Evolutionary conservation across 2,329 filamentous ascomycete genomes (phyloP).

Genomic region (Fusarium sambucinum): DNA sequence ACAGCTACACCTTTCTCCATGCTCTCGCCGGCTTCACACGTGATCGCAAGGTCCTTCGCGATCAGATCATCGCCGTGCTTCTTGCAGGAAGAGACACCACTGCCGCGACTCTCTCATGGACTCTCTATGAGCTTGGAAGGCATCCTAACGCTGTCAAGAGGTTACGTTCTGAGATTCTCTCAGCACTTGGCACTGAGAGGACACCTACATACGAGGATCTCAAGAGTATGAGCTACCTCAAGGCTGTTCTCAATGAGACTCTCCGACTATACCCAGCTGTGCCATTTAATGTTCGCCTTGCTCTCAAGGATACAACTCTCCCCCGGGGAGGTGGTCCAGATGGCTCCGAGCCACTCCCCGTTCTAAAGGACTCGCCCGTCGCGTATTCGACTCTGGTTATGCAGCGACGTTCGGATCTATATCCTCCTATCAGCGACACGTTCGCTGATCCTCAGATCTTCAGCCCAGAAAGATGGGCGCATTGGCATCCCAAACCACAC

Average conservation of each 20-base stretch:
- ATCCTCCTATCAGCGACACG: conserved; percentile 62
- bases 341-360: conserved; percentile 70
- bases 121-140: conserved; percentile 82
- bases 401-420: conserved; percentile 76
- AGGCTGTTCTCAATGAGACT: conserved; percentile 79
- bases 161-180: conserved; percentile 78
- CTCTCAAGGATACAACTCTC: conserved; percentile 79
- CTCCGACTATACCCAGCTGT: conserved; percentile 82
- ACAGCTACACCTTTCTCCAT: conserved; percentile 86
- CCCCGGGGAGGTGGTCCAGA: conserved; percentile 77
- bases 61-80: conserved; percentile 85
- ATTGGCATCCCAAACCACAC: conserved; percentile 74
- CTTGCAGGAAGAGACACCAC: conserved; percentile 91
- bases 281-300: conserved; percentile 81
- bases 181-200: conserved; percentile 71
- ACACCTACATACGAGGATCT: conserved; percentile 81
- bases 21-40: conserved; percentile 85
- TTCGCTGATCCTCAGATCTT: conserved; percentile 65
- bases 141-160: conserved; percentile 75
- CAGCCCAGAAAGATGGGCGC: conserved; percentile 75
- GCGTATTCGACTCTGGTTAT: conserved; percentile 77
- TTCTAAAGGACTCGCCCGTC: conserved; percentile 74
- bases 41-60: conserved; percentile 77
- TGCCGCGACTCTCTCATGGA: conserved; percentile 82
- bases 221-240: conserved; percentile 88